Conservation (phyloP, 805 yeast species). For the Metschnikowia cerradonensis region DNA sequence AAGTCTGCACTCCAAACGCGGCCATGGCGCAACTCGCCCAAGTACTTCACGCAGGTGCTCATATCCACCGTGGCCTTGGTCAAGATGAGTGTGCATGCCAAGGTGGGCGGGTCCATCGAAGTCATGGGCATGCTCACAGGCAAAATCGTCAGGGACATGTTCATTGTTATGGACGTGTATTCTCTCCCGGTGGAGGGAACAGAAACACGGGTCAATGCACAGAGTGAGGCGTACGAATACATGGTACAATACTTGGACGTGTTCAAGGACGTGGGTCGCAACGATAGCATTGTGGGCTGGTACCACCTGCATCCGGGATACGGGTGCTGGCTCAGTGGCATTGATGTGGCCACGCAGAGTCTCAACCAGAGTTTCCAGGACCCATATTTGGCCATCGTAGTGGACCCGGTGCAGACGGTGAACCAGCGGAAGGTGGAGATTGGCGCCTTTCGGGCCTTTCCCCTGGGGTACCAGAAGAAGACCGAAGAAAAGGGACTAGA, state of each 20-base stretch:
- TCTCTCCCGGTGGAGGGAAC: conserved; percentile 94
- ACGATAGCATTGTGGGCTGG: conserved; percentile 90
- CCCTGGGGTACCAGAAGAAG: conserved; percentile 27
- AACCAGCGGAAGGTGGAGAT: conserved; percentile 67
- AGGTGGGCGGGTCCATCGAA: conserved; percentile 81
- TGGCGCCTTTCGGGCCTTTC: conserved; percentile 82
- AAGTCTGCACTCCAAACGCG: conserved; percentile 14
- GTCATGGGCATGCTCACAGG: conserved; percentile 96
- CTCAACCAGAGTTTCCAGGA: conserved; percentile 87
- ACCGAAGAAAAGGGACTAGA: conserved; percentile 1
- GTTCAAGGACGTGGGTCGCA: conserved; percentile 43
- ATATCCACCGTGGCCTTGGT: conserved; percentile 68
- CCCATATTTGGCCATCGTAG: conserved; percentile 83
- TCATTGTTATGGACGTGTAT: conserved; percentile 76
- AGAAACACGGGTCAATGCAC: conserved; percentile 93
- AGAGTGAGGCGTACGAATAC: conserved; percentile 88
- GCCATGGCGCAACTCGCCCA: conserved; percentile 58
- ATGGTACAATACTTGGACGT: conserved; percentile 79
- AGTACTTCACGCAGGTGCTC: conserved; percentile 57
- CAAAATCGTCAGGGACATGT: conserved; percentile 48
- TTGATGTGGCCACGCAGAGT: conserved; percentile 85
- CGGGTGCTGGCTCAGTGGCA: conserved; percentile 93
- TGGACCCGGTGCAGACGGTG: conserved; percentile 73
- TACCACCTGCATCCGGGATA: conserved; percentile 96
- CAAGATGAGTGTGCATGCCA: conserved; percentile 78